These are phyloP conservation scores for Nicotiana knightiana DNA, from an alignment of 257 asterid species.

Conservation along the genomic window DNA sequence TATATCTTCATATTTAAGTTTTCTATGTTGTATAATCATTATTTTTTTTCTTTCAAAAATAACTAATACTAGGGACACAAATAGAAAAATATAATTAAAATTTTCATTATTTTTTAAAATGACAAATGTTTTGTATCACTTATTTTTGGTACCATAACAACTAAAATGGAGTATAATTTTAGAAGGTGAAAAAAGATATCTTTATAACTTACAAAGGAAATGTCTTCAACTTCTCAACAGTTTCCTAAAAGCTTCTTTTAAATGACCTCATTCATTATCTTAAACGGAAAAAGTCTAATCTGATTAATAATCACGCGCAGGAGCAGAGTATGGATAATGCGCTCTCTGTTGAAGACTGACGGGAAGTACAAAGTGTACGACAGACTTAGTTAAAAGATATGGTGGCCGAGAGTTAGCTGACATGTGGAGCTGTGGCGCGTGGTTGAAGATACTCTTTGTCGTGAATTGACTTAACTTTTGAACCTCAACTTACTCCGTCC, in stretches of 20 bases:
- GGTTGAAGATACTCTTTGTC: not conserved
- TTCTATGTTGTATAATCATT: too few relatives aligned
- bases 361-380: slow-evolving; percentile 8
- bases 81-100: too few relatives aligned
- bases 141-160: too few relatives aligned
- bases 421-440: slow-evolving; percentile 18
- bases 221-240: slow-evolving; percentile 9
- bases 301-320: slow-evolving; percentile 26
- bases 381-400: not conserved
- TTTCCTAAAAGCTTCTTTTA: slow-evolving; percentile 28
- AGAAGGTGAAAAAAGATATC: too few relatives aligned
- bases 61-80: too few relatives aligned
- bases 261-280: slow-evolving; percentile 25
- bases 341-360: not conserved
- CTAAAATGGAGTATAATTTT: too few relatives aligned
- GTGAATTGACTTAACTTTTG: not conserved
- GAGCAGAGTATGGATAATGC: slow-evolving; percentile 2
- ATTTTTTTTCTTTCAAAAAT: too few relatives aligned
- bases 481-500: too few relatives aligned
- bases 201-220: not conserved
- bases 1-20: too few relatives aligned
- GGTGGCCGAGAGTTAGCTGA: not conserved
- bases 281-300: not conserved
- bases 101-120: too few relatives aligned
- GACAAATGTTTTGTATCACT: too few relatives aligned